A percentile compares a stretch with the other conserved stretches of the same genome.
phyloP scores from a whole-genome alignment of 2,329 filamentous ascomycete species.

The Paecilomyces niveus region DNA sequence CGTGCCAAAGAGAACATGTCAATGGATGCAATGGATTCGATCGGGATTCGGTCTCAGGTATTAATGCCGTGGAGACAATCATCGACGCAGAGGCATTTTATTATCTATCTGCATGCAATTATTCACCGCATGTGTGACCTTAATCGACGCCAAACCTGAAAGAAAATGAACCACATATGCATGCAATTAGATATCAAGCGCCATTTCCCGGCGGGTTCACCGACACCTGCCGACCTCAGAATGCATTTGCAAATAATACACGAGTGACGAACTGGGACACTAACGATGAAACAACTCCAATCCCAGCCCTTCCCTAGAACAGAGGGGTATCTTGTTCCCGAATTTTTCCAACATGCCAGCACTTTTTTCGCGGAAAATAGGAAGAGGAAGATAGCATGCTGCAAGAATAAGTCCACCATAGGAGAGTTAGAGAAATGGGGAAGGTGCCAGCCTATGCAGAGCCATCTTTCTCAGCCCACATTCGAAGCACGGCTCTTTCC shows the following conservation, averaged over 20 bases:
- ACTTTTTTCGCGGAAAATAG: background rate
- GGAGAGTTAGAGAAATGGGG: background rate
- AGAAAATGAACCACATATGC: background rate
- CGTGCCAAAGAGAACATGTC: background rate
- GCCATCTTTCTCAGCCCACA: constrained; percentile 29
- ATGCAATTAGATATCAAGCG: background rate
- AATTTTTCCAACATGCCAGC: background rate
- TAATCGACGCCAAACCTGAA: background rate
- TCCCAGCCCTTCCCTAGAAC: constrained; percentile 14
- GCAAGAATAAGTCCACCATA: background rate
- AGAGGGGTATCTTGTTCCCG: background rate
- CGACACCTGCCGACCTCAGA: background rate
- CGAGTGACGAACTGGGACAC: constrained; percentile 5
- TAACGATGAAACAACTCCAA: constrained; percentile 10
- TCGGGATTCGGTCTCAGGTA: too few relatives aligned
- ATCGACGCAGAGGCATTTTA: background rate
- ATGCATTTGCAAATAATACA: background rate
- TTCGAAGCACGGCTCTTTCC: constrained; percentile 38
- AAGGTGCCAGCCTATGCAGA: background rate
- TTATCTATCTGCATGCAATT: background rate
- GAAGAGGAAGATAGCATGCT: background rate
- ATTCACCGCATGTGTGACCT: background rate
- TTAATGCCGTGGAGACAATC: too few relatives aligned
- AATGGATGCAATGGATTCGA: too few relatives aligned
- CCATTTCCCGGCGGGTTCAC: background rate